Evolutionary conservation across 305 asterid species (phyloP), one percentile per base, ranked within the genome.

Genomic region (Fraxinus angustifolia): DNA sequence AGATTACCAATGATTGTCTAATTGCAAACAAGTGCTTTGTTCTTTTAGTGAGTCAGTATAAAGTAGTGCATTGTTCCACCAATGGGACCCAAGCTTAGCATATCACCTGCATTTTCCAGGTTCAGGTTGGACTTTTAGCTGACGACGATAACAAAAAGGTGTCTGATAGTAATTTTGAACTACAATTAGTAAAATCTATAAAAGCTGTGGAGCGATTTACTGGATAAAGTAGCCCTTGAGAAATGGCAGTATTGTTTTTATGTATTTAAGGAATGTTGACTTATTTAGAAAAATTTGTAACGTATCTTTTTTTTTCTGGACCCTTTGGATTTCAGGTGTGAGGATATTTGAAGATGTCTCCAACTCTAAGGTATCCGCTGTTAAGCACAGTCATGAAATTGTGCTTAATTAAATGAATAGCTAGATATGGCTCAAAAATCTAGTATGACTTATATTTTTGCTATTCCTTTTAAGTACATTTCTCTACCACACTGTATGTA

Each of bases 261-360:
- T 81, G 35, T 77, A 70, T 77, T 62, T 84, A 26, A 58, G 77
- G 60, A 78, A 72, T n/a, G 11, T 31, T 60, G 5, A 42, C 75
- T 75, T 75, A 62, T 80, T 81, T 73, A 19, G 45, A 56, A 80
- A 74, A 65, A 65, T 73, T 67, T 74, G 78, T 74, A 28, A 45
- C 26, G 56, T 83, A 73, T 76, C 75, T 86, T 86, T 80, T 58
- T 73, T 86, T 80, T 58, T 73, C 80, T 73, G 68, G 79, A 73
- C 73, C 68, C 75, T 68, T 85, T 73, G 78, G 82, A 83, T 89
- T 87, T 83, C 92, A 96, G 99, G 98, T 86, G 98, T 93, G 85
- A 92, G 99, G 85, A 89, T 96, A 86, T 91, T 96, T 88, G 99
- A 94, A 92, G 99, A 94, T 83, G 88, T 88, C 62, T 90, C 92